These are phyloP conservation scores for Mortierella sp. DNA, from an alignment of 371 early-diverging fungal genomes.

Conservation along the genomic window DNA sequence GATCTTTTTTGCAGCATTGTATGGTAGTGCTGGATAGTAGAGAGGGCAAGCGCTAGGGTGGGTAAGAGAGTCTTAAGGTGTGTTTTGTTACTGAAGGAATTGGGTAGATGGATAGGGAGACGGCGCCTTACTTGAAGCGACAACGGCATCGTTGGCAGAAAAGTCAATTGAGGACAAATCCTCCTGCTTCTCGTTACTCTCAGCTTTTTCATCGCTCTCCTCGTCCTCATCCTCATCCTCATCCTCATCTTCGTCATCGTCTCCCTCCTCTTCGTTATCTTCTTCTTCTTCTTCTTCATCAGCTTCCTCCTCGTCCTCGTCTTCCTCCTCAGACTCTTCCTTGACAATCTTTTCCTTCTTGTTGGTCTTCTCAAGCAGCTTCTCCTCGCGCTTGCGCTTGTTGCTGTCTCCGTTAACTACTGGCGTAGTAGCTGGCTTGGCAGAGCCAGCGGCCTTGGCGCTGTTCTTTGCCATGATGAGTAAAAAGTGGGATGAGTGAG, in stretches of 20 bases:
- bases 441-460: conserved; percentile 40
- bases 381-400: conserved; percentile 56
- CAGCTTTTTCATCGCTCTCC: conserved; percentile 25
- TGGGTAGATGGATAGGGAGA: background rate
- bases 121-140: conserved; percentile 16
- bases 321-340: conserved; percentile 44
- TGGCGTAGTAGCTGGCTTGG: conserved; percentile 21
- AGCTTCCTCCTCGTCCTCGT: conserved; percentile 52
- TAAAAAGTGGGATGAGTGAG: conserved; percentile 9
- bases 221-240: conserved; percentile 57
- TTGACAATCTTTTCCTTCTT: conserved; percentile 56
- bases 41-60: background rate
- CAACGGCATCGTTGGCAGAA: conserved; percentile 36
- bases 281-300: conserved; percentile 50
- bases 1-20: background rate
- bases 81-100: background rate
- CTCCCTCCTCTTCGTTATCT: conserved; percentile 52
- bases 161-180: conserved; percentile 42
- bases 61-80: background rate
- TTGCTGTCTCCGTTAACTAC: conserved; percentile 31
- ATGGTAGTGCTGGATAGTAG: background rate
- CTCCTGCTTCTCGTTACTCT: conserved; percentile 22
- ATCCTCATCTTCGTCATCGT: conserved; percentile 48
- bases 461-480: conserved; percentile 52
- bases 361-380: conserved; percentile 50